A percentile compares a stretch with the other conserved stretches of the same genome.
These are phyloP conservation scores for Euptelea pleiosperma DNA, from an alignment of 164 flowering plant species.

Conservation along the genomic window DNA sequence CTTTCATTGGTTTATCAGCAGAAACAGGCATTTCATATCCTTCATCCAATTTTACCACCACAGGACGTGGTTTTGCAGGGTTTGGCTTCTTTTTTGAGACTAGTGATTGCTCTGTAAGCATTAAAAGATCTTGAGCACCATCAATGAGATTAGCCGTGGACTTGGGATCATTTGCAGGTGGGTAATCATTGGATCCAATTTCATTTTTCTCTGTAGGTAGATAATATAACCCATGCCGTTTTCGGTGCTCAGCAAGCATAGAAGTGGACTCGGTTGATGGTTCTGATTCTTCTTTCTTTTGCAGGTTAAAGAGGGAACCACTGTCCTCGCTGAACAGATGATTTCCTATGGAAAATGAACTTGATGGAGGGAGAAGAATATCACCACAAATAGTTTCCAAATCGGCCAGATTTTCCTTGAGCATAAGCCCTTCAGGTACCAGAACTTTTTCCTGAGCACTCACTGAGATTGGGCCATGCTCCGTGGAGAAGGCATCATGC, in stretches of 20 bases:
- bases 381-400: constrained; percentile 62
- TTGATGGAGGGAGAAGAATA: constrained; percentile 35
- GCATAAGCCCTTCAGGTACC: constrained; percentile 70
- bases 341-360: constrained; percentile 41
- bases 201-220: constrained; percentile 63
- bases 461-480: constrained; percentile 73
- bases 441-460: constrained; percentile 74
- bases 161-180: constrained; percentile 66
- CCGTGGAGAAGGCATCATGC: constrained; percentile 49
- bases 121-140: constrained; percentile 57
- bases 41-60: constrained; percentile 81
- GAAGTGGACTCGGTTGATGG: constrained; percentile 56
- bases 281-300: constrained; percentile 48
- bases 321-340: constrained; percentile 24
- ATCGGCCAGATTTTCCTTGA: constrained; percentile 59
- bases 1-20: constrained; percentile 23
- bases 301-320: constrained; percentile 17
- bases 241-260: constrained; percentile 73
- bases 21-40: constrained; percentile 35
- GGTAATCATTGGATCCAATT: constrained; percentile 49
- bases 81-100: constrained; percentile 50
- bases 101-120: constrained; percentile 64
- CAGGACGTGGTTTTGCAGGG: constrained; percentile 71
- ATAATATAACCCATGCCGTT: constrained; percentile 85
- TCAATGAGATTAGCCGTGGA: constrained; percentile 23